A percentile compares a stretch with the other conserved stretches of the same genome.
These are phyloP conservation scores for Physocladia obscura DNA, from an alignment of 192 early-diverging fungal genomes.

Conservation along the genomic window DNA sequence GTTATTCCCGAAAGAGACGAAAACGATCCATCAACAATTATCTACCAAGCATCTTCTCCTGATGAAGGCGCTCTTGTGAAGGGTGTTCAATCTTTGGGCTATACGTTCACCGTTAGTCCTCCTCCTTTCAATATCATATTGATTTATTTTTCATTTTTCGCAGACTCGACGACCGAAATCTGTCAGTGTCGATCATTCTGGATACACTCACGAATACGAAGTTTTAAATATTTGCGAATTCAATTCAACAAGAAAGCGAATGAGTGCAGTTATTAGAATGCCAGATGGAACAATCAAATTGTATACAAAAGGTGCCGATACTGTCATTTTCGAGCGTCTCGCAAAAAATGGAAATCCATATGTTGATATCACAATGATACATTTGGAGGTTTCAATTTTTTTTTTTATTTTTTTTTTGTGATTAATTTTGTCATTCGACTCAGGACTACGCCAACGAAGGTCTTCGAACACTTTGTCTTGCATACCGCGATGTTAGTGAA, in stretches of 20 bases:
- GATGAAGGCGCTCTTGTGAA: conserved; percentile 92
- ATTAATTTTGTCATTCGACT: conserved; percentile 40
- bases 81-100: conserved; percentile 60
- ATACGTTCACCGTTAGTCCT: conserved; percentile 43
- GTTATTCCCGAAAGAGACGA: conserved; percentile 89
- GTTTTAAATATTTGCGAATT: conserved; percentile 95
- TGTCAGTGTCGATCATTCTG: conserved; percentile 48
- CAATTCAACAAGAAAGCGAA: conserved; percentile 96
- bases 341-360: conserved; percentile 46
- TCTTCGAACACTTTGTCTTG: conserved; percentile 92
- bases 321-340: conserved; percentile 91
- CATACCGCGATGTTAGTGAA: conserved; percentile 85
- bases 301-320: conserved; percentile 97
- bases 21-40: conserved; percentile 62
- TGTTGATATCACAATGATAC: conserved; percentile 39
- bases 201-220: conserved; percentile 73
- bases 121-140: not conserved
- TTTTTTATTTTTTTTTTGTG: not conserved
- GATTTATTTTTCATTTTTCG: conserved; percentile 1
- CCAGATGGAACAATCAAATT: conserved; percentile 82
- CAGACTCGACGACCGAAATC: conserved; percentile 56
- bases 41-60: conserved; percentile 94
- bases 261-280: conserved; percentile 85
- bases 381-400: conserved; percentile 40
- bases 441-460: conserved; percentile 97